Base-by-base conservation (phyloP, 139 green algal genomes). In the Microglena sp. region DNA sequence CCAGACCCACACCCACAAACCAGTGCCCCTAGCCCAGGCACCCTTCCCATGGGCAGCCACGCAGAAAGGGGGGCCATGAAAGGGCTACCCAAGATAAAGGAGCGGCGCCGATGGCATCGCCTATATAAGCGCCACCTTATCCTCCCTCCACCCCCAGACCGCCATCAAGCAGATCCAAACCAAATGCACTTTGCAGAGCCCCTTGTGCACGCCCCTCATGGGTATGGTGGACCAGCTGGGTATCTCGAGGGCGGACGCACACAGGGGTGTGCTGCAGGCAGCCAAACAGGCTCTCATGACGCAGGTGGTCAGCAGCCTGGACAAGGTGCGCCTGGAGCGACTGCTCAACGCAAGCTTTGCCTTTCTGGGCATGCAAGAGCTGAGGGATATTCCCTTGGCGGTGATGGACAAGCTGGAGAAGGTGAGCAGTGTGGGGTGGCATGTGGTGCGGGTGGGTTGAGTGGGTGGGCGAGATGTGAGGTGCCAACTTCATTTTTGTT, bases 151-250 rank as follows among this genome's bases (percentile, higher is more conserved):
- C 15, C 40, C 40, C 15, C 40, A 64, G 29, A n/a, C 18, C 29
- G 56, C 56, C 18, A 44, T 64, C 24, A 8, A 31, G 8, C 40
- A 64, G 31, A 64, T 64, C 56, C 56, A 64, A 22, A 11, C 8
- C 29, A 36, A 22, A 21, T 21, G 18, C 8, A 33, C 34, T 5
- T 45, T 92, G 59, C 55, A 67, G 26, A 72, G 87, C 50, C 67
- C 69, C 3, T 60, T 86, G 40, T 89, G 82, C 60, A 33, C 24
- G 18, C 86, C 87, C 1, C 69, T 95, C 55, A 71, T 95, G 22
- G 73, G 76, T 0, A 82, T 95, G 60, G 72, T 91, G 3, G 85
- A 93, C 69, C 76, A 88, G 32, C 69, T 93, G 11, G 79, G 77
- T 3, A n/a, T 82, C 3, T 64, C 60, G 7, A 71, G 77, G 55